A percentile compares a stretch with the other conserved stretches of the same genome.
These are phyloP conservation scores for Arthrobotrys sphaeroides DNA, from an alignment of 2,329 filamentous ascomycete species.

Conservation along the genomic window DNA sequence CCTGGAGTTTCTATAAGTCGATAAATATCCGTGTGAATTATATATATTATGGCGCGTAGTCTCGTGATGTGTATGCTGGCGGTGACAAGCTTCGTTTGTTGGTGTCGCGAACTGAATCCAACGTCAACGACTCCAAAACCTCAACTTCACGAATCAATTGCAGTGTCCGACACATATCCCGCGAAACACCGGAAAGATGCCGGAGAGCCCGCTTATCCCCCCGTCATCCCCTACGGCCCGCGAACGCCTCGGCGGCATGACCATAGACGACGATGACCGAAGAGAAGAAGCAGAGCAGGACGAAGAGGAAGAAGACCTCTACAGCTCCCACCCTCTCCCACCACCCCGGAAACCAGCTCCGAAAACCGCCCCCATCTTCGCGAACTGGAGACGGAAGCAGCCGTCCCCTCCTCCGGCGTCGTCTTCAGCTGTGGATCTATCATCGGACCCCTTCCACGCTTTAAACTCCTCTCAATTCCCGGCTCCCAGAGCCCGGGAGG, in stretches of 20 bases:
- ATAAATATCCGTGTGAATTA: too few species aligned
- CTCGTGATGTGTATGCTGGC: too few species aligned
- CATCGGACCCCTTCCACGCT: constrained; percentile 44
- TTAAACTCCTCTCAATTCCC: constrained; percentile 49
- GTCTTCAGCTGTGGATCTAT: constrained; percentile 60
- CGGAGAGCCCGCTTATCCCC: constrained; percentile 26
- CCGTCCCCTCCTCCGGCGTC: constrained; percentile 60
- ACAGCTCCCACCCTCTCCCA: constrained; percentile 34
- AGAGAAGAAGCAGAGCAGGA: background rate
- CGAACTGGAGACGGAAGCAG: constrained; percentile 53
- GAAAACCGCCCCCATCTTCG: constrained; percentile 42
- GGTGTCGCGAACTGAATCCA: background rate
- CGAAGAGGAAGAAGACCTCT: constrained; percentile 27
- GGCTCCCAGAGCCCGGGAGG: constrained; percentile 39
- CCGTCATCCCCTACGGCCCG: constrained; percentile 41
- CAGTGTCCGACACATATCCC: background rate
- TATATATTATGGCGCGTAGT: background rate
- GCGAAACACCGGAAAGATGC: constrained; percentile 20
- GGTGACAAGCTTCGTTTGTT: background rate
- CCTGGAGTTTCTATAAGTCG: too few species aligned
- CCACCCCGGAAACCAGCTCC: constrained; percentile 37
- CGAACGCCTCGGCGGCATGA: constrained; percentile 34
- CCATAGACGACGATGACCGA: constrained; percentile 36
- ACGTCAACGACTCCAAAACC: too few species aligned
- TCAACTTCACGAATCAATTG: constrained; percentile 3